Base-by-base conservation (phyloP, 2,329 filamentous ascomycete species). In the Xylariaceae sp. region DNA sequence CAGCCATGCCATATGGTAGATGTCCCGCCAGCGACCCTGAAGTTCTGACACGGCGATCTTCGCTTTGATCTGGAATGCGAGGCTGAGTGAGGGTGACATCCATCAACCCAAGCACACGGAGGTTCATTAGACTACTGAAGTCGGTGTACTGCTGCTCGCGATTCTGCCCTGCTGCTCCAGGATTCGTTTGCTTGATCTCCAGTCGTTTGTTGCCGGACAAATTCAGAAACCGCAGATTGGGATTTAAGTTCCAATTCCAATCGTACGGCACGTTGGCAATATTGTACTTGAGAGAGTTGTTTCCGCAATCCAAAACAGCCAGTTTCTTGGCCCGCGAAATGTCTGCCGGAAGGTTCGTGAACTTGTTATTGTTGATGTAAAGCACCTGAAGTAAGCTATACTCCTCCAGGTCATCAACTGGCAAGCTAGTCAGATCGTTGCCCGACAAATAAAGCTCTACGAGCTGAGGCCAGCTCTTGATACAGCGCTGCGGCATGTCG, bases 181-280 rank as follows among this genome's bases (percentile, higher is more conserved):
- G 84, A 7, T 82, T 78, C 21, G 84, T 85, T 64, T 84, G 82
- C 69, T 89, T 89, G 77, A 99, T 98, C 74, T 99, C 95, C 32
- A 99, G 77, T 48, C 93, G 87, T 74, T 96, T 97, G 77, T 99
- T 99, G 49, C 95, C 95, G 0, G 93, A 98, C 69, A 99, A 81
- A 69, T 98, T 99, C 60, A 99, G 87, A 70, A 96, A 99, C 61
- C 93, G 89, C 63, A 99, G 78, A 67, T 97, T 96, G 47, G 90
- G 91, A 68, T 99, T 99, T 81, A 95, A 90, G 70, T 98, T 98
- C 95, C 95, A 99, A 68, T 99, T 99, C 95, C 95, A 99, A 71
- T 99, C 95, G 71, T 99, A 99, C 0, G 93, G 95, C 81, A 96
- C 96, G 69, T 99, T 99, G 26, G 92, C 95, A 46, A 99, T 96